Evolutionary conservation across 805 yeast genomes (phyloP).

Genomic region (Candida oleophila): DNA sequence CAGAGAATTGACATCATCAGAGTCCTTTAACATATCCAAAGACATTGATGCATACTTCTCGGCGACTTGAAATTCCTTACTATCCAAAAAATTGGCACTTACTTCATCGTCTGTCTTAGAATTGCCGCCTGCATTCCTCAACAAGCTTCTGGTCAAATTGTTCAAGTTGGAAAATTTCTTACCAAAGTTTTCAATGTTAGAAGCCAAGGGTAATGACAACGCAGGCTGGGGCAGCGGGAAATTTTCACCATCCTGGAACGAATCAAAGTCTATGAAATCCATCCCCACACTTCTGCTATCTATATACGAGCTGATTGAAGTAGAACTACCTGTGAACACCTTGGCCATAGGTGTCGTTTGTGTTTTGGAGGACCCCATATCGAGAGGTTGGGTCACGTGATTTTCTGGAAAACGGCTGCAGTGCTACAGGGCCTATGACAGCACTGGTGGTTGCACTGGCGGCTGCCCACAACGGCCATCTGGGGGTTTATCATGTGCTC

Average conservation of each 20-base stretch:
- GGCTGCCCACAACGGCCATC: too few species aligned
- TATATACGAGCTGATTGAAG: too few species aligned
- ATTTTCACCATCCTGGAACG: slow-evolving; percentile 25
- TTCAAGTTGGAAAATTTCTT: slow-evolving; percentile 33
- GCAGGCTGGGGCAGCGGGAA: slow-evolving; percentile 45
- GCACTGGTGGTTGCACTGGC: too few species aligned
- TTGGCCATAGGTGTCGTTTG: not conserved
- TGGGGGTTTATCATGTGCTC: too few species aligned
- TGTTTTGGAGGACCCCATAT: not conserved
- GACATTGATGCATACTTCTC: slow-evolving; percentile 51
- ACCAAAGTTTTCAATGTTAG: slow-evolving; percentile 37
- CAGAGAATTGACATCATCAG: not conserved
- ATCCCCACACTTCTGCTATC: slow-evolving; percentile 13
- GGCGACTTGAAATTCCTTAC: slow-evolving; percentile 25
- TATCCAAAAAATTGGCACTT: slow-evolving; percentile 4
- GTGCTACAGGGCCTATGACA: too few species aligned
- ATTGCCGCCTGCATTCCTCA: slow-evolving; percentile 11
- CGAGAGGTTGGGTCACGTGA: not conserved
- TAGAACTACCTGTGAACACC: too few species aligned
- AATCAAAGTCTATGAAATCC: slow-evolving; percentile 44
- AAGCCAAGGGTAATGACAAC: slow-evolving; percentile 36
- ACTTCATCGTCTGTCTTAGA: slow-evolving; percentile 4
- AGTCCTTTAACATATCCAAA: slow-evolving; percentile 28
- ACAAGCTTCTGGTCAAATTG: slow-evolving; percentile 28
- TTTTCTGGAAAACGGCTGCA: not conserved